phyloP scores from a whole-genome alignment of 73 alveolate genomes.

The Effrenium voratum region DNA sequence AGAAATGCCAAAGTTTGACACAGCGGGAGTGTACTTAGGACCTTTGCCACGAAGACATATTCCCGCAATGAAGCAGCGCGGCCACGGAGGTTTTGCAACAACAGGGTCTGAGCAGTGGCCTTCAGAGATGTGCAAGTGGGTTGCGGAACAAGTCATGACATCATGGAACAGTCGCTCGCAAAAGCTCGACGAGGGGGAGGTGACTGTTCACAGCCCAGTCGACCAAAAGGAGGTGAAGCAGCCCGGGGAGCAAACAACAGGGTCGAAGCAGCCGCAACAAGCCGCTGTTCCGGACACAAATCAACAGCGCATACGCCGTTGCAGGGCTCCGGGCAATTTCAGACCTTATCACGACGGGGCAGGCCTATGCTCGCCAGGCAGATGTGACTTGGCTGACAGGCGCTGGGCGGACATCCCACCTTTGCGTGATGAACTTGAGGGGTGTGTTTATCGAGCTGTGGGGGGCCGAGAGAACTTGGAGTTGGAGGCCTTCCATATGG shows the following conservation, averaged over 20 bases:
- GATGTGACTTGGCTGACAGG: background rate
- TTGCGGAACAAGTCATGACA: background rate
- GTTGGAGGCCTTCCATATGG: background rate
- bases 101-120: background rate
- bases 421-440: no score
- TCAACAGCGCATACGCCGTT: background rate
- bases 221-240: background rate
- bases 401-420: no score
- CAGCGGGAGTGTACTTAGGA: background rate
- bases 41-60: no score
- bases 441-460: no score
- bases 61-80: background rate
- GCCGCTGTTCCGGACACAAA: background rate
- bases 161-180: rapidly evolving
- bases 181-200: no score
- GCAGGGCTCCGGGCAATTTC: background rate
- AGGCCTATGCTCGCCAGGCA: background rate
- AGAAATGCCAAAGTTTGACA: background rate
- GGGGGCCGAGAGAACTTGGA: background rate
- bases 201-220: background rate
- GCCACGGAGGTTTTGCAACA: background rate
- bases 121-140: background rate
- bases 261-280: background rate
- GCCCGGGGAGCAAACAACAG: background rate
- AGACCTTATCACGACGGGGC: conserved; percentile 7